Percentiles rank a stretch among this genome's conserved stretches.
Conservation (phyloP, 768 basidiomycete genomes). For the Russula foetens region DNA sequence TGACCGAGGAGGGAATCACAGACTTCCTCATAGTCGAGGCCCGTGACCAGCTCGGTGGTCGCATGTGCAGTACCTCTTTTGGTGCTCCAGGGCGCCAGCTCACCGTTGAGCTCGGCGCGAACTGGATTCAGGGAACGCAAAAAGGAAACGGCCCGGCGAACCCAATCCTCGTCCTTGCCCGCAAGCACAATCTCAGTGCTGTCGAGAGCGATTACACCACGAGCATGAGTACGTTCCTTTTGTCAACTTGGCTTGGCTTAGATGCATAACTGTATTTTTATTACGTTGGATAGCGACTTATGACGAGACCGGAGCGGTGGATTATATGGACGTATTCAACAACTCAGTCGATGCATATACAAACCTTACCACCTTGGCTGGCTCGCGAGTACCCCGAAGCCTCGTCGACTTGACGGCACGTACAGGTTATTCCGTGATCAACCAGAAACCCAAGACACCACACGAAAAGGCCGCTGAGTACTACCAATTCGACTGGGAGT, state of each 20-base stretch:
- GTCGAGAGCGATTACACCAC: slow-evolving; percentile 30
- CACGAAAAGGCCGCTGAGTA: slow-evolving; percentile 51
- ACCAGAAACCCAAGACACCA: slow-evolving; percentile 35
- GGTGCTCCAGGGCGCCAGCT: slow-evolving; percentile 31
- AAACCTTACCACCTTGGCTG: slow-evolving; percentile 34
- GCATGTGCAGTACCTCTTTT: slow-evolving; percentile 38
- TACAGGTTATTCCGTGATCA: slow-evolving; percentile 42
- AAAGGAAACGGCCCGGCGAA: slow-evolving; percentile 39
- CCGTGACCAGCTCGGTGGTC: slow-evolving; percentile 45
- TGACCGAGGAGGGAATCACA: slow-evolving; percentile 43
- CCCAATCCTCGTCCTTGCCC: slow-evolving; percentile 46
- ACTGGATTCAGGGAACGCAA: slow-evolving; percentile 37
- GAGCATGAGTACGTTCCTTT: slow-evolving; percentile 25
- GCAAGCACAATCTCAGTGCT: slow-evolving; percentile 41
- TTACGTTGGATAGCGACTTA: slow-evolving; percentile 35
- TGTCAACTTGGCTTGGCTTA: too few species aligned
- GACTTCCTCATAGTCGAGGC: slow-evolving; percentile 54
- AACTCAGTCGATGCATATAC: slow-evolving; percentile 32
- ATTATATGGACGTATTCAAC: slow-evolving; percentile 40
- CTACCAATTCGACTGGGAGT: slow-evolving; percentile 42
- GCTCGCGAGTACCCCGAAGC: slow-evolving; percentile 31
- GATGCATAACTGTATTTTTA: too few species aligned
- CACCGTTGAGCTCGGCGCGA: slow-evolving; percentile 37
- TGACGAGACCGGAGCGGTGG: slow-evolving; percentile 37
- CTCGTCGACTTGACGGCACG: slow-evolving; percentile 43